These are phyloP conservation scores for Ilyonectria sp. DNA, from an alignment of 2,329 filamentous ascomycete species.

Conservation along the genomic window DNA sequence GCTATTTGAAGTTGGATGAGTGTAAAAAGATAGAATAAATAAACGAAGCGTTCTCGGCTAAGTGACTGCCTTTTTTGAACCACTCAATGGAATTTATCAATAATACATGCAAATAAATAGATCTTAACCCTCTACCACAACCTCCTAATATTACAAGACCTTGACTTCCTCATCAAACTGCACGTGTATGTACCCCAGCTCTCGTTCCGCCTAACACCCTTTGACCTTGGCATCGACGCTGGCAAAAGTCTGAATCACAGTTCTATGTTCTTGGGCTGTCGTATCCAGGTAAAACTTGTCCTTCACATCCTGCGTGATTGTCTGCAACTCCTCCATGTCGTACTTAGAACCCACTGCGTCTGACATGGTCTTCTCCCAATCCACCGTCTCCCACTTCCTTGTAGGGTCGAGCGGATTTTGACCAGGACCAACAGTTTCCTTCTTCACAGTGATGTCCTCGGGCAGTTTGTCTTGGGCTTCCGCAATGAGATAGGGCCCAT, in stretches of 20 bases:
- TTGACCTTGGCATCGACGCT: neutral
- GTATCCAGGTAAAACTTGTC: neutral
- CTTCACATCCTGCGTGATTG: conserved; percentile 1
- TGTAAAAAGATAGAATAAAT: conserved; percentile 11
- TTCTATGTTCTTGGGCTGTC: neutral
- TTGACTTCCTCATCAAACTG: conserved; percentile 3
- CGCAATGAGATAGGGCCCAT: conserved; percentile 14
- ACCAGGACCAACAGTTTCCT: neutral
- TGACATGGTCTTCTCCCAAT: conserved; percentile 11
- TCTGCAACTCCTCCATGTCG: neutral
- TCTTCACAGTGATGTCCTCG: conserved; percentile 14
- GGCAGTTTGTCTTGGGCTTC: conserved; percentile 12
- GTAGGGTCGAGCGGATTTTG: conserved; percentile 4
- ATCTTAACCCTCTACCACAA: conserved; percentile 12
- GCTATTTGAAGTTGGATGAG: conserved; percentile 2
- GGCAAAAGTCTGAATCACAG: neutral
- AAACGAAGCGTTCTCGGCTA: neutral
- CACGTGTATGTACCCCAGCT: neutral
- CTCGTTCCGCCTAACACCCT: conserved; percentile 1
- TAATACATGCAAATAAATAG: conserved; percentile 6
- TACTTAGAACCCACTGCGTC: neutral
- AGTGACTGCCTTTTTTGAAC: neutral
- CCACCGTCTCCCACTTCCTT: conserved; percentile 11
- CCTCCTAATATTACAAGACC: neutral
- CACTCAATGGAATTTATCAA: conserved; percentile 5